Percentiles rank a stretch among this genome's conserved stretches.
These are phyloP conservation scores for Talaromyces ruber DNA, from an alignment of 495 filamentous ascomycete species.

Conservation along the genomic window DNA sequence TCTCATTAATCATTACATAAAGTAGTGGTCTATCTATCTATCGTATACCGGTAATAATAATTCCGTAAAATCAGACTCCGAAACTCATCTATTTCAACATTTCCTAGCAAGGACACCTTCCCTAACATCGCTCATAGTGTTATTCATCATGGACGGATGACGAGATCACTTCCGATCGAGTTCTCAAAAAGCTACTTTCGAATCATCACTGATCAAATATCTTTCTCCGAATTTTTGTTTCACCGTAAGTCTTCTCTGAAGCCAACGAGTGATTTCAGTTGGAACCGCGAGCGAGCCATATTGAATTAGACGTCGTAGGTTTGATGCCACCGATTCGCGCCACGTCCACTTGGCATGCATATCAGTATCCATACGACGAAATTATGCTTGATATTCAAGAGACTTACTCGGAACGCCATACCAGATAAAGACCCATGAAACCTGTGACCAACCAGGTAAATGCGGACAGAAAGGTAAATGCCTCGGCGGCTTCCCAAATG, in stretches of 20 bases:
- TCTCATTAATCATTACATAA: background rate
- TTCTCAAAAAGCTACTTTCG: background rate
- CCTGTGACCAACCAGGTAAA: slow-evolving; percentile 56
- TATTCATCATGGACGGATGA: background rate
- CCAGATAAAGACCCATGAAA: slow-evolving; percentile 25
- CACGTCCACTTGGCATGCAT: background rate
- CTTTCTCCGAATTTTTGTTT: background rate
- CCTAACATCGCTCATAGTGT: background rate
- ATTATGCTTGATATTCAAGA: background rate
- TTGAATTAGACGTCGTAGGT: background rate
- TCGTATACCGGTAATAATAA: background rate
- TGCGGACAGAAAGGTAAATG: slow-evolving; percentile 58
- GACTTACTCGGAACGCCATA: slow-evolving; percentile 6
- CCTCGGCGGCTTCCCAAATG: slow-evolving; percentile 57
- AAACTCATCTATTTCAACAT: background rate
- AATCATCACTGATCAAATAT: background rate
- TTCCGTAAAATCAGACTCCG: background rate
- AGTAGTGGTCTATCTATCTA: background rate
- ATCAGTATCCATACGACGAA: background rate
- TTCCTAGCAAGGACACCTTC: background rate
- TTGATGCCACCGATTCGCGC: background rate
- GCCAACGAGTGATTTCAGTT: background rate
- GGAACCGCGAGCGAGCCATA: background rate
- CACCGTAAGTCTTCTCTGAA: background rate
- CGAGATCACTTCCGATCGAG: background rate